phyloP scores from a whole-genome alignment of 495 filamentous ascomycete genomes.

The Pyronema omphalodes region DNA sequence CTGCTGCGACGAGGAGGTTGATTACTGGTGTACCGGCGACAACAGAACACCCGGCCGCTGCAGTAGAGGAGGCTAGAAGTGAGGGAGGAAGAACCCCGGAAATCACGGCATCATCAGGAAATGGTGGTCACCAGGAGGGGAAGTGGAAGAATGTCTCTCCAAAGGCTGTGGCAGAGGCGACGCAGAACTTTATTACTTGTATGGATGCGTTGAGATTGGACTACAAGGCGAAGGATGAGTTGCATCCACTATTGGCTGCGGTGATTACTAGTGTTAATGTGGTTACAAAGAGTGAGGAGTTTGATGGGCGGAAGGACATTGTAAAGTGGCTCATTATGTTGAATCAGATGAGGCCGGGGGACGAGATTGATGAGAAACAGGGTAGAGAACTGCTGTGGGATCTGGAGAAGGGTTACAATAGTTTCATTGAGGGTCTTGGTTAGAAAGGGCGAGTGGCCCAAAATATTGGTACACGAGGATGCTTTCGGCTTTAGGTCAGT shows the following conservation, averaged over 20 bases:
- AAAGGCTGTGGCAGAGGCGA: slow-evolving; percentile 43
- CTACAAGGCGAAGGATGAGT: slow-evolving; percentile 78
- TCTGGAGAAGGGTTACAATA: slow-evolving; percentile 24
- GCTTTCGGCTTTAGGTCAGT: too few species aligned
- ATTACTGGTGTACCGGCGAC: slow-evolving; percentile 46
- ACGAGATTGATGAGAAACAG: slow-evolving; percentile 76
- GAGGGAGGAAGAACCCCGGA: slow-evolving; percentile 26
- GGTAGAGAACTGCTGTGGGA: slow-evolving; percentile 48
- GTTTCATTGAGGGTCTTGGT: slow-evolving; percentile 10
- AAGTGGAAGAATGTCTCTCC: slow-evolving; percentile 19
- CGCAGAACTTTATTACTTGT: slow-evolving; percentile 96
- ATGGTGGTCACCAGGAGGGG: background rate
- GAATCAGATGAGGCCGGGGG: slow-evolving; percentile 91
- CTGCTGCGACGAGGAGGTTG: slow-evolving; percentile 79
- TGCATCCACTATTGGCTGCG: slow-evolving; percentile 83
- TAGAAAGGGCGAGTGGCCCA: background rate
- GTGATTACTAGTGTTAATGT: slow-evolving; percentile 93
- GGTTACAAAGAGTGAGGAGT: slow-evolving; percentile 52
- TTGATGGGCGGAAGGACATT: slow-evolving; percentile 87
- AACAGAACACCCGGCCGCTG: slow-evolving; percentile 8
- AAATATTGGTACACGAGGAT: too few species aligned
- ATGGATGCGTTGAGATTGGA: slow-evolving; percentile 82
- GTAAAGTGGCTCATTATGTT: slow-evolving; percentile 94
- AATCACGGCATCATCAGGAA: slow-evolving; percentile 35
- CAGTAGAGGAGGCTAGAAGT: background rate